Base-by-base conservation (phyloP, 2,329 filamentous ascomycete genomes). In the Claviceps cyperi region DNA sequence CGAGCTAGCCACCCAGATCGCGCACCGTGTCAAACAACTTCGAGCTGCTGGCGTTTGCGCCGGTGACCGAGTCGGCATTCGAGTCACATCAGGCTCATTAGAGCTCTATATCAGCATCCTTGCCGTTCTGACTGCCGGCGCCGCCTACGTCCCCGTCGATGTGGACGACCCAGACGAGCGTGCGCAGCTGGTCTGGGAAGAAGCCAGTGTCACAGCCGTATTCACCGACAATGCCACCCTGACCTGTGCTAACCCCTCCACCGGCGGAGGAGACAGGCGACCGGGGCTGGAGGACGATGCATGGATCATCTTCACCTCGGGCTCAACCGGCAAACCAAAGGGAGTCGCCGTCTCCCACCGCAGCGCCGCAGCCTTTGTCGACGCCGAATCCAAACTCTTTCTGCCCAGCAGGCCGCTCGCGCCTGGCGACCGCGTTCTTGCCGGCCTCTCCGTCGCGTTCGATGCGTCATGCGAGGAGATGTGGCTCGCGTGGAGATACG, bases 281-380 rank as follows among this genome's bases (percentile, higher is more conserved):
- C 56, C 56, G 6, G 28, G 38, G 1, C 44, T 47, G 8, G 55
- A 55, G 11, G 47, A 58, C 40, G 56, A 58, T 24, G 56, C 56
- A 11, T 58, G 56, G 56, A 55, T 59, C 38, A 59, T 60, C 35
- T 59, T 57, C 45, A 60, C 58, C 7, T 57, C 57, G 9, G 57
- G 56, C 5, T 54, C 51, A 8, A 57, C 56, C 3, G 57, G 56
- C 5, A 57, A 57, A 49, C 57, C 58, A 3, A 60, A 60, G 41
- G 58, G 58, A 13, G 57, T 57, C 9, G 51, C 57, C 3, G 53
- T 59, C 32, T 55, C 54, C 2, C 57, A 60, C 38, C 52, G 55
- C 35, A 59, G 57, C 35, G 56, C 56, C 0, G 56, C 56, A 13
- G 56, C 56, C 37, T 59, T 60, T 48, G 58, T 58, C 44, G 56